A percentile compares a stretch with the other conserved stretches of the same genome.
Conservation (phyloP, 805 yeast genomes). For the Yarrowia yakushimensis region DNA sequence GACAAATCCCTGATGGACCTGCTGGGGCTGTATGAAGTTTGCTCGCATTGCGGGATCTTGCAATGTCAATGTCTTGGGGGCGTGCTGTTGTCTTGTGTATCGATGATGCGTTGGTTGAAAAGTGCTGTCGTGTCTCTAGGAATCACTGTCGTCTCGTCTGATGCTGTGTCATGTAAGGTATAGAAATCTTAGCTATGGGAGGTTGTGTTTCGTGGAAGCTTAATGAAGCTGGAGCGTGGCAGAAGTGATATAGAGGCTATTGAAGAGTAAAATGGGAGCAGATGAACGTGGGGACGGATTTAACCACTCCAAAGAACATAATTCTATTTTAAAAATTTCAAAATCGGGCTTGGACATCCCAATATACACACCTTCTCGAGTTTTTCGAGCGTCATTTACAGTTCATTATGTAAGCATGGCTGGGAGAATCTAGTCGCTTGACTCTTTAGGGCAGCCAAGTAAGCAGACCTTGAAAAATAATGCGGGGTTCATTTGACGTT, state of each 20-base stretch:
- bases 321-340: not conserved
- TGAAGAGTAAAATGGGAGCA: not conserved
- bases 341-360: not conserved
- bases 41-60: conserved; percentile 10
- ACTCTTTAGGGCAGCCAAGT: no score
- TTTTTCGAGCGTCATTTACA: not conserved
- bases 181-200: conserved; percentile 1
- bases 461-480: no score
- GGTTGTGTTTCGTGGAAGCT: conserved; percentile 1
- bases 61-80: not conserved
- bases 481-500: not conserved
- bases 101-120: not conserved
- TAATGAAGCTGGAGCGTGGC: not conserved
- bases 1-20: conserved; percentile 15
- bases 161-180: conserved; percentile 7
- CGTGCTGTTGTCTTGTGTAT: not conserved
- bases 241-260: not conserved
- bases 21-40: conserved; percentile 25
- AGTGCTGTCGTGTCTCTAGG: not conserved
- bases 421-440: no score
- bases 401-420: conserved; percentile 11
- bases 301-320: not conserved
- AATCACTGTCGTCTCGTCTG: not conserved
- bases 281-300: not conserved
- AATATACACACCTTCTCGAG: not conserved